Base-by-base conservation (phyloP, 257 asterid species). In the Avicennia marina region DNA sequence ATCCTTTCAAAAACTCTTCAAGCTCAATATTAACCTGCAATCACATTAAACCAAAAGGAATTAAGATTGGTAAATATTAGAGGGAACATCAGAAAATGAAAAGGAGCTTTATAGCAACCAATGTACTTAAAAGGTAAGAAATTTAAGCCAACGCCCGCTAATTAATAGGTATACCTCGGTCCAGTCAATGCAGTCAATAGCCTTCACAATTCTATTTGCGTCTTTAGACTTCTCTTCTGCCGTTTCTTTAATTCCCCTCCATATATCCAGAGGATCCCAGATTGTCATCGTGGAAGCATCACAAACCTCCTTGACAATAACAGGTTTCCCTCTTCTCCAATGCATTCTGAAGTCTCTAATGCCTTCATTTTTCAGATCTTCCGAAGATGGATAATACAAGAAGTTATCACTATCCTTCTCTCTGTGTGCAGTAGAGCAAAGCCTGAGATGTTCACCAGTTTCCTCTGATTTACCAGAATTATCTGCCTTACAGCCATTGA, bases 181-280 rank as follows among this genome's bases (percentile, higher is more conserved):
- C 79, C 81, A 42, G 58, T 69, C 72, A 62, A 45, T 72, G 74
- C 78, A 86, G 67, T 93, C 76, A 62, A 89, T 67, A 65, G 97
- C 96, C 76, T 84, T 93, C 64, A 93, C 94, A 53, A 49, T 71
- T 78, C 87, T 82, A 76, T 73, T 69, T 6, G 74, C 78, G 53
- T 82, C 95, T 74, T 84, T 86, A 62, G 34, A 71, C 74, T 72
- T 83, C 81, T 93, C 99, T 42, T 84, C 94, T 26, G 84, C 54
- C 4, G 90, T 82, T 78, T 89, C 90, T 72, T 79, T 79, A 64
- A 93, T 77, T 56, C 86, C 99, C 67, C 74, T 67, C 94, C 90
- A 84, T 65, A 89, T 72, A 63, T 60, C 84, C 85, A 75, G 52
- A 31, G 99, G 99, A 79, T 86, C 94, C 97, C 97, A 93, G 52